Evolutionary conservation across 2,329 filamentous ascomycete genomes (phyloP).

Genomic region (Verticillium isaacii): DNA sequence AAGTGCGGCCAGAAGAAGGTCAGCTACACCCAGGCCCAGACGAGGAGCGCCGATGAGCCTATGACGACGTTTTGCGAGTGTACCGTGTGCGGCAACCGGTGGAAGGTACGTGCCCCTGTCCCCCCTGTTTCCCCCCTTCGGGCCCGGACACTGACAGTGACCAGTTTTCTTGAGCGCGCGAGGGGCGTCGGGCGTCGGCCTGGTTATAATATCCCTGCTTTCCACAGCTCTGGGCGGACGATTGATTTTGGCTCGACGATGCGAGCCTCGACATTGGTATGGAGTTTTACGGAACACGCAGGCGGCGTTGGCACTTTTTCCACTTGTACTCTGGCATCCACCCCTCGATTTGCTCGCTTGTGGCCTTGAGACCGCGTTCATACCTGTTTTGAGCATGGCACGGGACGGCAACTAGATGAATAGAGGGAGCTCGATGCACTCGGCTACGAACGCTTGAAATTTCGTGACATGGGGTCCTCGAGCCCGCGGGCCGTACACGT

Average conservation of each 20-base stretch:
- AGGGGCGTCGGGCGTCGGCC: slow-evolving; percentile 8
- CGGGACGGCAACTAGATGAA: background rate
- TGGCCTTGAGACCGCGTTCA: background rate
- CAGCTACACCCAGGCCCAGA: slow-evolving; percentile 94
- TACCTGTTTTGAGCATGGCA: background rate
- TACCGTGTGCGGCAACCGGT: slow-evolving; percentile 63
- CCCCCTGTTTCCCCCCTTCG: slow-evolving; percentile 9
- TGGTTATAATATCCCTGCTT: slow-evolving; percentile 10
- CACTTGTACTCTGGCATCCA: background rate
- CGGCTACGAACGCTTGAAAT: background rate
- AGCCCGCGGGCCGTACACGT: too few relatives aligned
- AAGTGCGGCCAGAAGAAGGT: slow-evolving; percentile 93
- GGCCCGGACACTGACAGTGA: background rate
- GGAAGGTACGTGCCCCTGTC: slow-evolving; percentile 53
- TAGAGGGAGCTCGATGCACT: background rate
- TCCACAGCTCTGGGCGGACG: slow-evolving; percentile 8
- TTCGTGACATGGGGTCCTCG: too few relatives aligned
- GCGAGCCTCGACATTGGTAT: slow-evolving; percentile 9
- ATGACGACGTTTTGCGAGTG: slow-evolving; percentile 75
- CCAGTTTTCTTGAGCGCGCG: slow-evolving; percentile 12
- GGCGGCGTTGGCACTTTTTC: background rate
- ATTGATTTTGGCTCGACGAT: slow-evolving; percentile 11
- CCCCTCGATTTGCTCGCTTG: background rate
- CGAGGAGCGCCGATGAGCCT: slow-evolving; percentile 90
- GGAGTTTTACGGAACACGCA: slow-evolving; percentile 7